phyloP scores from a whole-genome alignment of 495 filamentous ascomycete species.

The Cercophora newfieldiana region DNA sequence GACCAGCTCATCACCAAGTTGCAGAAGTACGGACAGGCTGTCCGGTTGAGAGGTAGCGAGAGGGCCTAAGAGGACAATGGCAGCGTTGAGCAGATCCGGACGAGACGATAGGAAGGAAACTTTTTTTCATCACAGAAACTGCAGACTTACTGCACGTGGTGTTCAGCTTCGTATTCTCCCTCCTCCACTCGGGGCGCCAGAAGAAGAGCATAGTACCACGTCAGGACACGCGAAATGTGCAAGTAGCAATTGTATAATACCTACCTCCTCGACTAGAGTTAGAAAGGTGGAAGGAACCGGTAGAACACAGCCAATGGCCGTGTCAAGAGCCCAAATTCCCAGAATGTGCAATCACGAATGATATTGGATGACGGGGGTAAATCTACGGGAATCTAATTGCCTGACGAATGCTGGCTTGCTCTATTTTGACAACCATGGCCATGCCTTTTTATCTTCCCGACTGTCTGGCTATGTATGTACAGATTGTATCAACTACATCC shows the following conservation, averaged over 20 bases:
- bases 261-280: conserved; percentile 1
- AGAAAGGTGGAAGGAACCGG: background rate
- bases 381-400: too few species aligned
- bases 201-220: background rate
- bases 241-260: conserved; percentile 21
- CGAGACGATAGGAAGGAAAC: too few species aligned
- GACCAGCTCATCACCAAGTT: conserved; percentile 97
- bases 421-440: background rate
- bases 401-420: background rate
- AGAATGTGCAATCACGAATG: too few species aligned
- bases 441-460: background rate
- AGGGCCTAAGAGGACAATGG: conserved; percentile 51
- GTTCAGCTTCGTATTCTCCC: too few species aligned
- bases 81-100: background rate
- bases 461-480: background rate
- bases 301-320: too few species aligned
- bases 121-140: background rate
- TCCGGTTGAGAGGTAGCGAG: conserved; percentile 91
- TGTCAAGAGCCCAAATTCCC: too few species aligned
- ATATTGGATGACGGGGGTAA: too few species aligned
- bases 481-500: background rate
- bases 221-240: conserved; percentile 4
- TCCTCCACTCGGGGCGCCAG: background rate
- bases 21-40: conserved; percentile 97
- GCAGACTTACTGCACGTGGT: too few species aligned